phyloP scores from a whole-genome alignment of 305 asterid species.

The Solanum hybrid region DNA sequence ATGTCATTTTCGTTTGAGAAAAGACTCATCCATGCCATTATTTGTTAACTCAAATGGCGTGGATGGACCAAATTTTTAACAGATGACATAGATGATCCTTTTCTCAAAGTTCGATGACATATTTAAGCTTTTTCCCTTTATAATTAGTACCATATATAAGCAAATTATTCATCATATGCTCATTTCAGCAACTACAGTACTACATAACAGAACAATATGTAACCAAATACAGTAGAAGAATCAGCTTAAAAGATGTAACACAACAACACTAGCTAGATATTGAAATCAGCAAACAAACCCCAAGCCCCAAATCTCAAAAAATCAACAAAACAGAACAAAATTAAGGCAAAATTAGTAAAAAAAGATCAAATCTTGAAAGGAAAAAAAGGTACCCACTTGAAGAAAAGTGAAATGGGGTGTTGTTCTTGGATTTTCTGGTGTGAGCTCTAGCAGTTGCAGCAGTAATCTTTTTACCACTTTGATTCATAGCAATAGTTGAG shows the following conservation, averaged over 20 bases:
- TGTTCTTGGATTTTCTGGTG: constrained; percentile 24
- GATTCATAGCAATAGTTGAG: not conserved
- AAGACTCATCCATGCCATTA: not conserved
- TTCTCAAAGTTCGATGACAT: not conserved
- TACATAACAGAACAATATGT: not conserved
- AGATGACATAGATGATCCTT: not conserved
- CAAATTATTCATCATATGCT: not conserved
- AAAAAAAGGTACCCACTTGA: constrained; percentile 18
- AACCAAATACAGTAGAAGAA: not conserved
- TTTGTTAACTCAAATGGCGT: not conserved
- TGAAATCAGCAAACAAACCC: not conserved
- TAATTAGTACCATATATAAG: not conserved
- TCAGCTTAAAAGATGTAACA: not conserved
- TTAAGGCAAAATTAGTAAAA: not conserved
- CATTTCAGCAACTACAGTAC: not conserved
- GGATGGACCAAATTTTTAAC: not conserved
- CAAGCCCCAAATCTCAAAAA: not conserved
- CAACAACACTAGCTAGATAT: not conserved
- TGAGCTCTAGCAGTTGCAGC: constrained; percentile 41
- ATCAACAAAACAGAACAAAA: not conserved
- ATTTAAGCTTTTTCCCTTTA: not conserved
- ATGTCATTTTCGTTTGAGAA: not conserved
- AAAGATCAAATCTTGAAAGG: not conserved
- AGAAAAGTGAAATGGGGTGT: constrained; percentile 7
- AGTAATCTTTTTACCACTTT: constrained; percentile 17